These are phyloP conservation scores for Carnegiea gigantea DNA, from an alignment of 179 eudicot species.

Conservation along the genomic window DNA sequence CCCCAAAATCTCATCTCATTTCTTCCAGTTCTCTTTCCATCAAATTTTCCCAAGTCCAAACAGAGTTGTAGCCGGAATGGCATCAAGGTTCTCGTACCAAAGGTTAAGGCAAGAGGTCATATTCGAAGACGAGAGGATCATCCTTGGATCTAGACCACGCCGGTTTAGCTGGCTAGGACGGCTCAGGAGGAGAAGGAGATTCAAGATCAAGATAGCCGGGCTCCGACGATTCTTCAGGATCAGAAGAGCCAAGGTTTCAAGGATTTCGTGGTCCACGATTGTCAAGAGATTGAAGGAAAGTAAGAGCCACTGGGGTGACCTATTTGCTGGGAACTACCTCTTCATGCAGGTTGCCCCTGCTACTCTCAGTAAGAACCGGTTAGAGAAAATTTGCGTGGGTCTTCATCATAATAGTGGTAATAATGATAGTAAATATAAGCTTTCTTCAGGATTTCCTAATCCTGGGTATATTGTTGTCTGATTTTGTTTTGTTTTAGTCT, in stretches of 20 bases:
- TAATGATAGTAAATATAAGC: background rate
- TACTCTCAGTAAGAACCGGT: background rate
- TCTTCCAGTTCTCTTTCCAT: background rate
- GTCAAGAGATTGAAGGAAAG: slow-evolving; percentile 59
- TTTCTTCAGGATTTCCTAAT: background rate
- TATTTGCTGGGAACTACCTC: slow-evolving; percentile 73
- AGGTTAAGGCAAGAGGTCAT: slow-evolving; percentile 4
- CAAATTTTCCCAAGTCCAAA: background rate
- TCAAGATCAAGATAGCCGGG: slow-evolving; percentile 50
- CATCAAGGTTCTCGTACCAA: background rate
- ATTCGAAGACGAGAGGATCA: background rate
- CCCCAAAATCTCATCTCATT: background rate
- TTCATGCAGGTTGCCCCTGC: slow-evolving; percentile 63
- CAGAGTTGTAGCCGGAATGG: background rate
- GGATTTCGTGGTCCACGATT: slow-evolving; percentile 45
- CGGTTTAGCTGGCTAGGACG: slow-evolving; percentile 21
- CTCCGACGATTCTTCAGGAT: slow-evolving; percentile 41
- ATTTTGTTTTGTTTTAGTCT: background rate
- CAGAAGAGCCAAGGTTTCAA: slow-evolving; percentile 1
- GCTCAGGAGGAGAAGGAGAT: slow-evolving; percentile 25
- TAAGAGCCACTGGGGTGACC: slow-evolving; percentile 63
- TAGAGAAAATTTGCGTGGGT: background rate
- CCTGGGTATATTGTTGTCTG: background rate
- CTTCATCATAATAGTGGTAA: background rate
- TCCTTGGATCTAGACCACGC: slow-evolving; percentile 13